Evolutionary conservation across 2,329 filamentous ascomycete genomes (phyloP).

Genomic region (Aspergillus pseudotamarii): DNA sequence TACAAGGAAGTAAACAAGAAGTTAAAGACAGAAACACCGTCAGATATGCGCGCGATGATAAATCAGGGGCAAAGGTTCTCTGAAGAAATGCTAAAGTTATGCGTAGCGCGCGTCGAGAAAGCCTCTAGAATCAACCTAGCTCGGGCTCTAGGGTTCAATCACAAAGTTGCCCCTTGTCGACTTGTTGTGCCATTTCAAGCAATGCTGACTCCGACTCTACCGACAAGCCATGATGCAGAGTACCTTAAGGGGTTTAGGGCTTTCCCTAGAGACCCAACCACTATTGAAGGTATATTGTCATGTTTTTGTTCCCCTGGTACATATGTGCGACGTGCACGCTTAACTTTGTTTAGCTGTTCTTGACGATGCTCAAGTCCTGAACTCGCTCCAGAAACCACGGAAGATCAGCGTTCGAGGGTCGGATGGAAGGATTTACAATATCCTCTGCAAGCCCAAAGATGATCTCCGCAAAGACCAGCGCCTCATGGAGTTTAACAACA

Average conservation of each 20-base stretch:
- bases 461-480: slow-evolving; percentile 96
- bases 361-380: slow-evolving; percentile 87
- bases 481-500: slow-evolving; percentile 97
- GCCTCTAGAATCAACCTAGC: slow-evolving; percentile 73
- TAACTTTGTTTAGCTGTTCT: slow-evolving; percentile 58
- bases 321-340: slow-evolving; percentile 4
- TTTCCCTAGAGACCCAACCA: slow-evolving; percentile 83
- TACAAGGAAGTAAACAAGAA: slow-evolving; percentile 56
- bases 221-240: slow-evolving; percentile 68
- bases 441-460: slow-evolving; percentile 97
- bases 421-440: slow-evolving; percentile 83
- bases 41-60: slow-evolving; percentile 72
- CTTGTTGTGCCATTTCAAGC: slow-evolving; percentile 88
- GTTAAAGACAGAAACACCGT: slow-evolving; percentile 41
- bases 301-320: not conserved
- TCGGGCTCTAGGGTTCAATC: slow-evolving; percentile 79
- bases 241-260: slow-evolving; percentile 74
- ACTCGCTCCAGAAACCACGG: slow-evolving; percentile 87
- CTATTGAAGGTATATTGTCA: slow-evolving; percentile 60
- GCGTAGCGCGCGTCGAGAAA: slow-evolving; percentile 77
- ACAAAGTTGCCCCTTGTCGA: slow-evolving; percentile 77
- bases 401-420: slow-evolving; percentile 86
- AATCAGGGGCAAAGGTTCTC: slow-evolving; percentile 79
- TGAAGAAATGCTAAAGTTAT: slow-evolving; percentile 77
- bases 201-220: slow-evolving; percentile 80